Evolutionary conservation across 805 yeast species (phyloP).

Genomic region (Priceomyces medius): DNA sequence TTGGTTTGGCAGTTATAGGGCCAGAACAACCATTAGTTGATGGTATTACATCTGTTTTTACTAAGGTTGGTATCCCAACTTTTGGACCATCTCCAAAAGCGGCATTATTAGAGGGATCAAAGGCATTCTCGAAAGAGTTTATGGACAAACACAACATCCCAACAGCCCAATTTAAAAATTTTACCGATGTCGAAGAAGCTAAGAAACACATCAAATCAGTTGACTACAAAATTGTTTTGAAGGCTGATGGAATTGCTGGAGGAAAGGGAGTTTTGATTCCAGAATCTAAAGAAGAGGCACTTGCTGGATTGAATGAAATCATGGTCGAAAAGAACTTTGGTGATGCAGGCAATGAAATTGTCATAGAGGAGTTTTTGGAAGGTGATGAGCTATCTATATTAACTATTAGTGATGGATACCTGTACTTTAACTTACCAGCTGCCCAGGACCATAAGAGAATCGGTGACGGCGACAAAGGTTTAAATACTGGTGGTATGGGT

Average conservation of each 20-base stretch:
- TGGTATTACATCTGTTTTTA: conserved; percentile 75
- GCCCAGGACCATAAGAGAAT: conserved; percentile 98
- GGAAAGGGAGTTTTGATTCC: conserved; percentile 99
- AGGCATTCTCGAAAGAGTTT: conserved; percentile 88
- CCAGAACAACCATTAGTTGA: conserved; percentile 99
- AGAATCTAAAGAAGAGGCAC: conserved; percentile 76
- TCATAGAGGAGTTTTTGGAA: conserved; percentile 91
- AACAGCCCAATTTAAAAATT: conserved; percentile 86
- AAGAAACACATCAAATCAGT: conserved; percentile 62
- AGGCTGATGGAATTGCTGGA: conserved; percentile 97
- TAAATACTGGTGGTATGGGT: conserved; percentile 99
- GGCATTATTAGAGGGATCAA: conserved; percentile 95
- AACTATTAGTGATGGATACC: conserved; percentile 91
- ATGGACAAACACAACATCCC: conserved; percentile 93
- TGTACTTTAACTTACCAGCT: conserved; percentile 86
- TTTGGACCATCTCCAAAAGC: conserved; percentile 95
- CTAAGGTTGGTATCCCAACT: conserved; percentile 85
- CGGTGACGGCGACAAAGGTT: conserved; percentile 89
- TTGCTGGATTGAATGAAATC: conserved; percentile 76
- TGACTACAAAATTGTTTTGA: conserved; percentile 80
- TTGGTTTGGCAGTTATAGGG: conserved; percentile 87
- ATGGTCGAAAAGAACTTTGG: conserved; percentile 93
- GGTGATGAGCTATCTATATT: conserved; percentile 96
- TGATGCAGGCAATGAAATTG: conserved; percentile 87
- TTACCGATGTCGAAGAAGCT: conserved; percentile 75